Evolutionary conservation across 2,329 filamentous ascomycete genomes (phyloP), one percentile per base, ranked within the genome.

Genomic region (Cladophialophora immunda): DNA sequence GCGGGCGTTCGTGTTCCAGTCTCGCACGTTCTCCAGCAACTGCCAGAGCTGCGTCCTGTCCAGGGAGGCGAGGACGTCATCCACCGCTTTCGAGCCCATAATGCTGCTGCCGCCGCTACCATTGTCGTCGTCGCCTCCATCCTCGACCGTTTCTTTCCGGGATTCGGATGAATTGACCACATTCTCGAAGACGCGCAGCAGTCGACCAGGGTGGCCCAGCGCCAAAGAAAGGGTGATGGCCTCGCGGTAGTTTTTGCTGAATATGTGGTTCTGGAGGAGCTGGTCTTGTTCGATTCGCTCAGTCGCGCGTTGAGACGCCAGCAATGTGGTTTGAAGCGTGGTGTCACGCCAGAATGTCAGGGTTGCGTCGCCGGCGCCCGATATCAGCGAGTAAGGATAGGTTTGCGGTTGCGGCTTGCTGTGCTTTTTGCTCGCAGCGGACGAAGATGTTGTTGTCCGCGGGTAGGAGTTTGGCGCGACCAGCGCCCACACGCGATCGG

Each of bases 341-440:
- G 93, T 97, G 76, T 99, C 95, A 74, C 89, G 89, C 95, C 95
- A 99, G 81, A 98, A 97, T 0, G 93, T 96, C 41, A 99, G 88
- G 0, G 93, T 94, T 36, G 93, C 94, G 79, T 99, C 95, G 60
- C 92, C 94, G 65, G 92, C 94, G 38, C 94, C 95, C 6, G 95
- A 98, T 38, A 96, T 90, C 60, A 99, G 87, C 58, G 89, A 89
- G 74, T 94, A 84, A 2, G 81, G 82, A 61, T 70, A 78, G 77
- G 13, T 75, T 71, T 58, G 73, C 72, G 47, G 73, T 67, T n/a
- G 74, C 27, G 50, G 11, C 41, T 19, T 47, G 7, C 45, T 56
- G 45, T n/a, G 57, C n/a, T 71, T 69, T 67, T 76, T 75, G 34
- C 73, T 71, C 47, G 78, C 73, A 41, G 71, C 68, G 53, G 76